Base-by-base conservation (phyloP, 1,139 yeast species). In the Debaryomyces psychrophilus region DNA sequence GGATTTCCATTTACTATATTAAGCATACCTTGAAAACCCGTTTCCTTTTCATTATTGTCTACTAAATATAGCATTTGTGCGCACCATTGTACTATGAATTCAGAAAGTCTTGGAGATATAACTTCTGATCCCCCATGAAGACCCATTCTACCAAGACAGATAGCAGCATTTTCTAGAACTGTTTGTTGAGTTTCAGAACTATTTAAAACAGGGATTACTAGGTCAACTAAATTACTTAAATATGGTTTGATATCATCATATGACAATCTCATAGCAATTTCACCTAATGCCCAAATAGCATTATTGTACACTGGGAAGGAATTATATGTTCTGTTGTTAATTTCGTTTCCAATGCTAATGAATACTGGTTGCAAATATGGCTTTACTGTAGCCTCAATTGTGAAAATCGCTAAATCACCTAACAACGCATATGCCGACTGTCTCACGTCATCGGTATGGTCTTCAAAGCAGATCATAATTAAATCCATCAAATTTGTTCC, bases 231-330 rank as follows among this genome's bases (percentile, higher is more conserved):
- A 51, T 83, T 85, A 39, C 73, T 71, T 42, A 87, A 65, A 60
- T 80, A 87, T n/a, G 85, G 85, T 43, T 75, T 73, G 50, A 89
- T 60, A 38, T 79, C 80, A 4, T 68, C 73, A 17, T 68, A 64
- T 3, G 76, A 56, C 25, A 85, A 61, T 52, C 89, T 79, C 58
- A 90, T 73, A 1, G 88, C 74, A 33, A 95, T 81, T 64, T 93
- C 96, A 29, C 99, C 99, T 15, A 88, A 69, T 1, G 96, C 81
- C 99, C 99, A 93, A 43, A 90, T 83, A 1, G 98, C 96, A 65
- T 93, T 93, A 62, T 90, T 89, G 64, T 85, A 79, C 42, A 88
- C 85, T 15, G 93, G 80, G 65, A 76, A 69, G 52, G 89, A 68
- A 46, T 69, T 68, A 58, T 68, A 71, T 39, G 75, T 67, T 49